Percentiles rank a stretch among this genome's conserved stretches.
These are phyloP conservation scores for Kernera saxatilis DNA, from an alignment of 345 rosid species.

Conservation along the genomic window DNA sequence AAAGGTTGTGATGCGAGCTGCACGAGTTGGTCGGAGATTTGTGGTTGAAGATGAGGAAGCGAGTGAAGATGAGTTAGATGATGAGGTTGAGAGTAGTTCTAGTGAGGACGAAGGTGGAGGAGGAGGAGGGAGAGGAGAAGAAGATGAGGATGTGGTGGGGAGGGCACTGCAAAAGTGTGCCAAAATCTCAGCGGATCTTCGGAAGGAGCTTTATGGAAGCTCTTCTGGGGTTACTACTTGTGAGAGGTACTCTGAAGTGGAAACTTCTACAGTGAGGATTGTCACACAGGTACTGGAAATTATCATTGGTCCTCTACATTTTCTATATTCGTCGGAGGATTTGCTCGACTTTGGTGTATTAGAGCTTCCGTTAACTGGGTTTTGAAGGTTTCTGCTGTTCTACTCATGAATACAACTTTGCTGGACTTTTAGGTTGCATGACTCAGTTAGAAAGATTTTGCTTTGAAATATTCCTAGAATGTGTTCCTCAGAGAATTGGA, in stretches of 20 bases:
- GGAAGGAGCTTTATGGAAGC: slow-evolving; percentile 74
- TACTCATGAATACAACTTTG: background rate
- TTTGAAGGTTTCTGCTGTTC: background rate
- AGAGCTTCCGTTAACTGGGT: background rate
- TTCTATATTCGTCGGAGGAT: background rate
- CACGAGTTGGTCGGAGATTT: slow-evolving; percentile 60
- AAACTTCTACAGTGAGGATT: slow-evolving; percentile 70
- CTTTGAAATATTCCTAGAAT: background rate
- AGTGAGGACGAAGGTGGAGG: slow-evolving; percentile 41
- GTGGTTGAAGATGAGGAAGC: slow-evolving; percentile 72
- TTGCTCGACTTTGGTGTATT: background rate
- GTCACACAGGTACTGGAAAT: slow-evolving; percentile 66
- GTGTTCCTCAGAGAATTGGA: background rate
- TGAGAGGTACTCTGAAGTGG: slow-evolving; percentile 80
- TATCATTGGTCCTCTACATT: background rate
- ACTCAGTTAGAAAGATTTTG: background rate
- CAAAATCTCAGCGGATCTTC: slow-evolving; percentile 68
- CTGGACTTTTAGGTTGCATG: background rate
- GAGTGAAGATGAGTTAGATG: slow-evolving; percentile 33
- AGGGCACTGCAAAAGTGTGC: slow-evolving; percentile 86
- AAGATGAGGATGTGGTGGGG: slow-evolving; percentile 78
- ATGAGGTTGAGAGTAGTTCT: slow-evolving; percentile 42
- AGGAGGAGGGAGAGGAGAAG: slow-evolving; percentile 23
- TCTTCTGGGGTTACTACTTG: slow-evolving; percentile 44
- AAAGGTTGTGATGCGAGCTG: slow-evolving; percentile 25